A percentile compares a stretch with the other conserved stretches of the same genome.
These are phyloP conservation scores for Aspergillus unguis DNA, from an alignment of 2,329 filamentous ascomycete genomes.

Conservation along the genomic window DNA sequence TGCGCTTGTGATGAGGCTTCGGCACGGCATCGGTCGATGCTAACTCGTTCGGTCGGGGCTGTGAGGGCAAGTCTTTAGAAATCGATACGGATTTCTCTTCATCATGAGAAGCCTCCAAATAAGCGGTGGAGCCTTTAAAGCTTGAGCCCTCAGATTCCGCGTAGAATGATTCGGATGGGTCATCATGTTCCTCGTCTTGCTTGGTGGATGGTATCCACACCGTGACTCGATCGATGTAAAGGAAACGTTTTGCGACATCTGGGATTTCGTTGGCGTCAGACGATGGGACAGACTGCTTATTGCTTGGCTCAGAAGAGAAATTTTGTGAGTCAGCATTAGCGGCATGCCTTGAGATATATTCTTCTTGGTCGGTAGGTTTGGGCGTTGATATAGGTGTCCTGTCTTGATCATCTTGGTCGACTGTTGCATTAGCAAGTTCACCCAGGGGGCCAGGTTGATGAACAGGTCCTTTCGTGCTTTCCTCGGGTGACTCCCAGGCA, in stretches of 20 bases:
- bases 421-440: not conserved
- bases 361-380: slow-evolving; percentile 24
- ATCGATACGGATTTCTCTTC: slow-evolving; percentile 24
- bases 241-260: slow-evolving; percentile 34
- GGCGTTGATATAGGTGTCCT: slow-evolving; percentile 28
- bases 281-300: slow-evolving; percentile 17
- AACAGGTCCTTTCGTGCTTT: slow-evolving; percentile 10
- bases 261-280: slow-evolving; percentile 20
- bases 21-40: slow-evolving; percentile 9
- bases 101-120: slow-evolving; percentile 20
- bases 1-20: slow-evolving; percentile 7
- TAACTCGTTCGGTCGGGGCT: slow-evolving; percentile 19
- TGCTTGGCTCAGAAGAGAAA: slow-evolving; percentile 12
- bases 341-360: slow-evolving; percentile 14
- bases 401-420: slow-evolving; percentile 5
- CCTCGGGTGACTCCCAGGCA: slow-evolving; percentile 38
- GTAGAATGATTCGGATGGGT: slow-evolving; percentile 11
- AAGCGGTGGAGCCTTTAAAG: slow-evolving; percentile 21
- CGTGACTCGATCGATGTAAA: slow-evolving; percentile 33
- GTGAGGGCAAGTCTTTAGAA: slow-evolving; percentile 23
- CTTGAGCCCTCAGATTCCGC: slow-evolving; percentile 16
- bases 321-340: slow-evolving; percentile 4
- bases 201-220: slow-evolving; percentile 36
- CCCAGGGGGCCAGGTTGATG: slow-evolving; percentile 3
- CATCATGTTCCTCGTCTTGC: slow-evolving; percentile 10